These are phyloP conservation scores for Lachnellula willkommii DNA, from an alignment of 2,329 filamentous ascomycete species.

Conservation along the genomic window DNA sequence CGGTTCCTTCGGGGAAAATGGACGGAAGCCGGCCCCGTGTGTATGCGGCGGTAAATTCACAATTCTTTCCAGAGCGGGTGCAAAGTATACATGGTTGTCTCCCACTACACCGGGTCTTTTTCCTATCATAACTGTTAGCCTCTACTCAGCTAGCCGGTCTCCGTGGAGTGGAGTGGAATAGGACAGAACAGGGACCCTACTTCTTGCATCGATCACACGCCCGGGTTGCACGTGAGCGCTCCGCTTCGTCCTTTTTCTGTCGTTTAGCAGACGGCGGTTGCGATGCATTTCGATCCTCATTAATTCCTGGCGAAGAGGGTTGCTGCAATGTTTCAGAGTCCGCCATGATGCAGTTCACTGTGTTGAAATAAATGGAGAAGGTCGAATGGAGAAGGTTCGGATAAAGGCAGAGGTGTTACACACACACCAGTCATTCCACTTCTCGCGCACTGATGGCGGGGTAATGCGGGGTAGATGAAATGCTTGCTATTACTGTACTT, in stretches of 20 bases:
- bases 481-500: too few species aligned
- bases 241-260: slow-evolving; percentile 15
- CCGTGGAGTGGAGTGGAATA: not conserved
- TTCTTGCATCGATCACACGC: slow-evolving; percentile 46
- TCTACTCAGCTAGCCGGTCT: too few species aligned
- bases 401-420: not conserved
- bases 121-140: slow-evolving; percentile 16
- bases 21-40: slow-evolving; percentile 41
- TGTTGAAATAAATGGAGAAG: not conserved
- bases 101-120: slow-evolving; percentile 38
- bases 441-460: too few species aligned
- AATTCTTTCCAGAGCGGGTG: slow-evolving; percentile 29
- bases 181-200: slow-evolving; percentile 27
- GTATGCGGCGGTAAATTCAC: slow-evolving; percentile 47
- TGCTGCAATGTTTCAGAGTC: not conserved
- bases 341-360: not conserved
- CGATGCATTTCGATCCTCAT: not conserved
- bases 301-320: not conserved
- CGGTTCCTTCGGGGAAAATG: slow-evolving; percentile 21
- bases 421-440: too few species aligned
- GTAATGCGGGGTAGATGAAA: too few species aligned
- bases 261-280: slow-evolving; percentile 6
- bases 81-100: slow-evolving; percentile 37
- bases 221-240: slow-evolving; percentile 36
- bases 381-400: not conserved